Conservation (phyloP, 1,284 basidiomycete genomes). For the Ceratobasidium theobromae region DNA sequence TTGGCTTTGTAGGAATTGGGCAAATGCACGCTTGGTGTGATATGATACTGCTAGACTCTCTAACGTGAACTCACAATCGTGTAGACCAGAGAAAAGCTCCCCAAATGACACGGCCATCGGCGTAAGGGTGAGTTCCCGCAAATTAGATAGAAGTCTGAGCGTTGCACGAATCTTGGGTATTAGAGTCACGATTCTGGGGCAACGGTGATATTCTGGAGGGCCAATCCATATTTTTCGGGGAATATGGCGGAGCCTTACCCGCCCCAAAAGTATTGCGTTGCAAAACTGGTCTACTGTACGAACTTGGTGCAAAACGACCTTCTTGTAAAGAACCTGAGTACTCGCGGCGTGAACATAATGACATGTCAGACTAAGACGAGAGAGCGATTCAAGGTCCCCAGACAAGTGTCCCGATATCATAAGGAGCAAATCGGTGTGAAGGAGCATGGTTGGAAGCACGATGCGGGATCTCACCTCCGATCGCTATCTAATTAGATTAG, state of each 20-base stretch:
- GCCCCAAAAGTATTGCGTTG: background rate
- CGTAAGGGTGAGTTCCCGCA: constrained; percentile 20
- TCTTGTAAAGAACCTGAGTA: constrained; percentile 3
- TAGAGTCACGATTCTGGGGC: background rate
- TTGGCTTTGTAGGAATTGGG: constrained; percentile 25
- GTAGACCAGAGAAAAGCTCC: constrained; percentile 4
- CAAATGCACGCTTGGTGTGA: constrained; percentile 17
- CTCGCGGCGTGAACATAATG: background rate
- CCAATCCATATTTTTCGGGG: constrained; percentile 19
- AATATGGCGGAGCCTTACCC: background rate
- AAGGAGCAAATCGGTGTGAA: constrained; percentile 11
- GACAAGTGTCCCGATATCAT: constrained; percentile 1
- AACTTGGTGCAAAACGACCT: constrained; percentile 7
- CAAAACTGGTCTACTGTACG: constrained; percentile 2
- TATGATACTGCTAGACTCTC: constrained; percentile 6
- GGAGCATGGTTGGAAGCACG: background rate
- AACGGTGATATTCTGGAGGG: constrained; percentile 4
- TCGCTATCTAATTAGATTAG: background rate
- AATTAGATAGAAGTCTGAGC: background rate
- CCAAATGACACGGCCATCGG: constrained; percentile 28
- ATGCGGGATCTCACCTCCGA: background rate
- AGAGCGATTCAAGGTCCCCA: background rate
- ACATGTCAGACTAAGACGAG: background rate
- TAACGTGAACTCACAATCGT: background rate
- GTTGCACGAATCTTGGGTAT: background rate